A percentile compares a stretch with the other conserved stretches of the same genome.
Conservation (phyloP, 2,329 filamentous ascomycete species). For the Alternaria conjuncta region DNA sequence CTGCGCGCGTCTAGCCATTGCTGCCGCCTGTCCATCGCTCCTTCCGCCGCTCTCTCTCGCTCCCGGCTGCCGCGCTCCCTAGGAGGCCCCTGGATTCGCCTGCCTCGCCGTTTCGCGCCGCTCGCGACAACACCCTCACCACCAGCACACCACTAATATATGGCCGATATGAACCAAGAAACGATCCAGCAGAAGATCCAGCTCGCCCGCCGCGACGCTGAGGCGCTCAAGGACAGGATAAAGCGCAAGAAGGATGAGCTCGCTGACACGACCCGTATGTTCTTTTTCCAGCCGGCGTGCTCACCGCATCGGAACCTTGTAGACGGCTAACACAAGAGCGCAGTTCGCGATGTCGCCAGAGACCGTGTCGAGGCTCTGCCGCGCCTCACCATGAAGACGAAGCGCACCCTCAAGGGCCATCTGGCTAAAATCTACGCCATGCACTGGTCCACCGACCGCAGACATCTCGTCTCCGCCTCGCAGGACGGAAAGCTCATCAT, state of each 20-base stretch:
- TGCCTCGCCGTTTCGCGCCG: conserved; percentile 29
- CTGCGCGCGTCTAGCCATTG: conserved; percentile 36
- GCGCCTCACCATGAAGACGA: conserved; percentile 95
- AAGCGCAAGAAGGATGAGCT: conserved; percentile 99
- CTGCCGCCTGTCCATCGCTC: conserved; percentile 15
- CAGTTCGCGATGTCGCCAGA: conserved; percentile 91
- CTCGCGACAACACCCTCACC: conserved; percentile 17
- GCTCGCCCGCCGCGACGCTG: conserved; percentile 95
- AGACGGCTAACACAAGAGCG: conserved; percentile 32
- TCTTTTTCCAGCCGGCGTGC: conserved; percentile 6
- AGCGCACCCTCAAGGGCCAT: conserved; percentile 96
- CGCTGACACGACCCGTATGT: conserved; percentile 94
- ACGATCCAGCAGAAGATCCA: conserved; percentile 74
- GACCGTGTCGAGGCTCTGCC: conserved; percentile 92
- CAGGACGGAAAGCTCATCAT: conserved; percentile 99
- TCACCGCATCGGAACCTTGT: not conserved
- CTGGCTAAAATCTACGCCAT: conserved; percentile 99
- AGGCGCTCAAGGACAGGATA: conserved; percentile 97
- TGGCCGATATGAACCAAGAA: conserved; percentile 60
- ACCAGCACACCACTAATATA: conserved; percentile 22
- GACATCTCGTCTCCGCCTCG: conserved; percentile 95
- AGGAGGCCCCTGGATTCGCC: conserved; percentile 45
- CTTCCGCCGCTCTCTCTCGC: conserved; percentile 23
- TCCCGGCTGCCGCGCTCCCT: conserved; percentile 37
- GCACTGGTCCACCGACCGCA: conserved; percentile 99